Evolutionary conservation across 257 asterid species (phyloP).

Genomic region (Scutellaria baicalensis): DNA sequence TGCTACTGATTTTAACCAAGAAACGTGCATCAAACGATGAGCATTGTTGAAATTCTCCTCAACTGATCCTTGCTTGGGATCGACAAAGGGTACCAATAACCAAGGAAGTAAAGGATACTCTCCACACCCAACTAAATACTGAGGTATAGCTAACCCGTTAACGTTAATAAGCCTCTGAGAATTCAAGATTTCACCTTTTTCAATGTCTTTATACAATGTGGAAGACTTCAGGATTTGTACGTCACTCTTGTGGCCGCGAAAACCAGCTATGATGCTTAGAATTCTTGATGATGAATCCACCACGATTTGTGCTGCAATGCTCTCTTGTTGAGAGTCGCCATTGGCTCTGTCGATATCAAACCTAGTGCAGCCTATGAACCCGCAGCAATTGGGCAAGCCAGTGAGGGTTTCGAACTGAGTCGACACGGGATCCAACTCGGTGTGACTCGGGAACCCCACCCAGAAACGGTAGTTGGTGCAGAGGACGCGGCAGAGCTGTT

Average conservation of each 20-base stretch:
- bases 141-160: slow-evolving; percentile 39
- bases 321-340: slow-evolving; percentile 7
- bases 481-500: slow-evolving; percentile 80
- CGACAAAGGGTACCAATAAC: slow-evolving; percentile 47
- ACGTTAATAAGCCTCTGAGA: slow-evolving; percentile 11
- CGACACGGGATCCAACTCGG: slow-evolving; percentile 53
- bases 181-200: slow-evolving; percentile 35
- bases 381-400: slow-evolving; percentile 84
- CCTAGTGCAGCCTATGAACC: slow-evolving; percentile 46
- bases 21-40: slow-evolving; percentile 18
- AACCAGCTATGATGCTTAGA: slow-evolving; percentile 65
- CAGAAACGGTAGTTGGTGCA: slow-evolving; percentile 87
- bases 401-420: slow-evolving; percentile 48
- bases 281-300: slow-evolving; percentile 70
- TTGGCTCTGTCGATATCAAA: slow-evolving; percentile 20
- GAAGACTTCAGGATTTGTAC: slow-evolving; percentile 40
- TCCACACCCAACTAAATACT: slow-evolving; percentile 47
- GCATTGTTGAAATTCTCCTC: slow-evolving; percentile 56
- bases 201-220: slow-evolving; percentile 41
- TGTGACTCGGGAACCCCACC: slow-evolving; percentile 60
- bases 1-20: slow-evolving; percentile 32
- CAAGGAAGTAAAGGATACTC: slow-evolving; percentile 63
- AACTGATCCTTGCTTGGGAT: slow-evolving; percentile 33
- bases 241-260: slow-evolving; percentile 43
- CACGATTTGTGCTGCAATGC: slow-evolving; percentile 64